phyloP scores from a whole-genome alignment of 1,284 basidiomycete species.

The Cutaneotrichosporon sp. region DNA sequence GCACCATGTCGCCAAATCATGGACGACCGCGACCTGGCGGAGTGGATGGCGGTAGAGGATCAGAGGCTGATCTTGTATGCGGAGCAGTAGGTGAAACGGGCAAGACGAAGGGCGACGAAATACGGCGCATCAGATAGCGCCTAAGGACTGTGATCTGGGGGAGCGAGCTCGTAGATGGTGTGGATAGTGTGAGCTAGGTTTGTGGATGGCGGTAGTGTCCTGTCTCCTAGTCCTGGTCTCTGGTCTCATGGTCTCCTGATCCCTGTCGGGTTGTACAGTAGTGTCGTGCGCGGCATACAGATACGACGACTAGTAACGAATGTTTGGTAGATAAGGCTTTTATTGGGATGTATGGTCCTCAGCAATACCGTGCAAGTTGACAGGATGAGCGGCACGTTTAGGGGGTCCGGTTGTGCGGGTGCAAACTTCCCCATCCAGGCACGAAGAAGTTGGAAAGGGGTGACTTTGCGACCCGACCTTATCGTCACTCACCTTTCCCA shows the following conservation, averaged over 20 bases:
- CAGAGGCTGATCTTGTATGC: constrained; percentile 81
- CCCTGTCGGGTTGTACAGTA: constrained; percentile 4
- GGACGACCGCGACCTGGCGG: constrained; percentile 65
- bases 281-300: not conserved
- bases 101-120: too few species aligned
- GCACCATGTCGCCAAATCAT: constrained; percentile 62
- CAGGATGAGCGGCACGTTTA: too few species aligned
- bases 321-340: not conserved
- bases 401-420: not conserved
- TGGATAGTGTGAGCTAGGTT: not conserved
- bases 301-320: not conserved
- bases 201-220: too few species aligned
- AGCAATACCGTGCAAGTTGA: too few species aligned
- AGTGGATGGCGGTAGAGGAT: constrained; percentile 78
- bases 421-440: not conserved
- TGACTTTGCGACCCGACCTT: too few species aligned
- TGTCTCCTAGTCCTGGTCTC: too few species aligned
- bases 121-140: too few species aligned
- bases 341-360: not conserved
- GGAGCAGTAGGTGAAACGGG: constrained; percentile 44
- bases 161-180: too few species aligned
- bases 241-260: too few species aligned
- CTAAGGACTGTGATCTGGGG: too few species aligned
- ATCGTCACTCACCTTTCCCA: too few species aligned
- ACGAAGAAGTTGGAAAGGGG: not conserved